phyloP scores from a whole-genome alignment of 2,329 filamentous ascomycete species.

The Orbilia blumenaviensis region DNA sequence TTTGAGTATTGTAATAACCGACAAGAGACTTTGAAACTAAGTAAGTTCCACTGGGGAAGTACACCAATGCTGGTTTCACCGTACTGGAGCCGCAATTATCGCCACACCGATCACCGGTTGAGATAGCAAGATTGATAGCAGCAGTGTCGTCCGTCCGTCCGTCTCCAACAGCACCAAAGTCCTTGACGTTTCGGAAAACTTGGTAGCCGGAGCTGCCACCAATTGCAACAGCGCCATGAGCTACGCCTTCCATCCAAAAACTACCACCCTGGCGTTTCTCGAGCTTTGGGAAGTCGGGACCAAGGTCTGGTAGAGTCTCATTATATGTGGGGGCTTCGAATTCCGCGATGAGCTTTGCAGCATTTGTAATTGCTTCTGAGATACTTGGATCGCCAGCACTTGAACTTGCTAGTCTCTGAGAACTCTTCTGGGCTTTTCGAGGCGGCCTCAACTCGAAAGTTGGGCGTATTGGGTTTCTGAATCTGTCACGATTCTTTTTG shows the following conservation, averaged over 20 bases:
- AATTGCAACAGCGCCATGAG: conserved; percentile 11
- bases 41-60: conserved; percentile 90
- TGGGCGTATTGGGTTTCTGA: conserved; percentile 8
- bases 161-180: conserved; percentile 31
- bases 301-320: conserved; percentile 15
- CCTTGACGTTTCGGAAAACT: conserved; percentile 3
- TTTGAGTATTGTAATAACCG: conserved; percentile 91
- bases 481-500: conserved; percentile 3
- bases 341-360: conserved; percentile 1
- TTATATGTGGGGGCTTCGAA: conserved; percentile 20
- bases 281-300: conserved; percentile 5
- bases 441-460: not conserved
- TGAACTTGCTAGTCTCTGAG: not conserved
- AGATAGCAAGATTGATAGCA: conserved; percentile 65
- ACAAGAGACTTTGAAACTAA: conserved; percentile 79
- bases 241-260: conserved; percentile 28
- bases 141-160: conserved; percentile 60
- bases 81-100: conserved; percentile 83
- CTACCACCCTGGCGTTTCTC: conserved; percentile 6
- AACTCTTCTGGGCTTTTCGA: not conserved
- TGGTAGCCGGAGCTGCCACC: conserved; percentile 19
- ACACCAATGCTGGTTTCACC: conserved; percentile 82
- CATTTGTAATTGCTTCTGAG: not conserved
- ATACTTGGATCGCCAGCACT: not conserved
- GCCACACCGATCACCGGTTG: conserved; percentile 80